Evolutionary conservation across 1,139 yeast species (phyloP).

Genomic region (Blastobotrys proliferans): DNA sequence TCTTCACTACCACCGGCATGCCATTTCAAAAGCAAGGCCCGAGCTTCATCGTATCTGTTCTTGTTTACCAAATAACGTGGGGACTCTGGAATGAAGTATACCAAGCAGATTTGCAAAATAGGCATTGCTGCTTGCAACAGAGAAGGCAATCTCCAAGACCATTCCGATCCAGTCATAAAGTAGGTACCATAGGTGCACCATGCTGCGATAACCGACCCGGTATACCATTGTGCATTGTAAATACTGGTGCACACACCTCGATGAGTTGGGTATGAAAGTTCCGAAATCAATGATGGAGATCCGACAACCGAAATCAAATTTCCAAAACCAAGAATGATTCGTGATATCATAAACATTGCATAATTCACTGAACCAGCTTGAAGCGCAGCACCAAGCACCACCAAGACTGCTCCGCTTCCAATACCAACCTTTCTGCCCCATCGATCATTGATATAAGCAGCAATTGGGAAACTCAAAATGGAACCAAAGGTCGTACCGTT

Average conservation of each 20-base stretch:
- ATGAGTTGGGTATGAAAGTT: constrained; percentile 40
- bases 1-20: constrained; percentile 13
- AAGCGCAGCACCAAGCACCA: constrained; percentile 10
- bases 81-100: constrained; percentile 48
- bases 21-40: constrained; percentile 7
- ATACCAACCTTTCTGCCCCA: constrained; percentile 14
- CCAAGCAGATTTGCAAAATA: constrained; percentile 29
- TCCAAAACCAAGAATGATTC: constrained; percentile 20
- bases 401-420: constrained; percentile 8
- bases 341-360: constrained; percentile 12
- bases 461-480: constrained; percentile 11
- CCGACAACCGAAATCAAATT: constrained; percentile 38
- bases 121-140: constrained; percentile 42
- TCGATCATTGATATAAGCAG: constrained; percentile 9
- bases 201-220: constrained; percentile 55
- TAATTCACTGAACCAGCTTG: constrained; percentile 12
- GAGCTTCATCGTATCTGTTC: constrained; percentile 60
- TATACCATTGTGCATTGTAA: constrained; percentile 49
- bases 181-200: constrained; percentile 49
- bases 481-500: constrained; percentile 15
- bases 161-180: constrained; percentile 24
- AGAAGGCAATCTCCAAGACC: constrained; percentile 46
- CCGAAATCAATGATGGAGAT: constrained; percentile 41
- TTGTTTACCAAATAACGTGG: constrained; percentile 75
- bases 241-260: constrained; percentile 45